Percentiles rank a stretch among this genome's conserved stretches.
These are phyloP conservation scores for Claviceps fusiformis DNA, from an alignment of 2,329 filamentous ascomycete genomes.

Conservation along the genomic window DNA sequence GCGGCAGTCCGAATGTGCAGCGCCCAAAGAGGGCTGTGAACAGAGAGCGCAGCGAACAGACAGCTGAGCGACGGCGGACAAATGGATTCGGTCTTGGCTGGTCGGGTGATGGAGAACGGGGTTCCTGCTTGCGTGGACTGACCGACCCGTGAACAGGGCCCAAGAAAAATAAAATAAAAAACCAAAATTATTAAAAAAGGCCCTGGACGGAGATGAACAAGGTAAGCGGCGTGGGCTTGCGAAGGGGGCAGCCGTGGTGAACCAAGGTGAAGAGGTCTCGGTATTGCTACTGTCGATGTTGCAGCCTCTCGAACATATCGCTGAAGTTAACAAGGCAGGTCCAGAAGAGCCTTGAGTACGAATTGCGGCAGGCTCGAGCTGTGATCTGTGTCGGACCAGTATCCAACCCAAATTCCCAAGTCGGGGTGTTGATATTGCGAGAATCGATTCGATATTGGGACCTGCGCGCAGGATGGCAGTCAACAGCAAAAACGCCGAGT, in stretches of 20 bases:
- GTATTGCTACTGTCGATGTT: constrained; percentile 2
- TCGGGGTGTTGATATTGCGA: not conserved
- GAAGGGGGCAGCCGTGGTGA: not conserved
- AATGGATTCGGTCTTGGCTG: constrained; percentile 1
- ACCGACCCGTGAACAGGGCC: not conserved
- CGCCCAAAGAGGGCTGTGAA: not conserved
- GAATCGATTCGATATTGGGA: not conserved
- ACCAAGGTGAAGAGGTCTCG: constrained; percentile 2
- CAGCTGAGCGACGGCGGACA: not conserved
- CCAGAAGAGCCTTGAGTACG: not conserved
- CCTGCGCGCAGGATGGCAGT: not conserved
- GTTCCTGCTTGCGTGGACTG: not conserved
- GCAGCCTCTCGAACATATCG: constrained; percentile 3
- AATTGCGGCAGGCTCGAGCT: not conserved
- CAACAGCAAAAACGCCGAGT: not conserved
- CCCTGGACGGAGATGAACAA: not conserved
- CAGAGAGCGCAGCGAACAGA: not conserved
- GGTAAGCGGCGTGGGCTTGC: constrained; percentile 3
- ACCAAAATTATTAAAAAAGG: not conserved
- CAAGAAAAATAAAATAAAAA: not conserved
- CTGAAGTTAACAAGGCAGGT: not conserved
- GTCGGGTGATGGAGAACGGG: not conserved
- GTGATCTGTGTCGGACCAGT: not conserved
- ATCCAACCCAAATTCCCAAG: not conserved
- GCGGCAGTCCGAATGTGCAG: not conserved